Conservation (phyloP, 495 filamentous ascomycete species). For the Daldinia childiae region DNA sequence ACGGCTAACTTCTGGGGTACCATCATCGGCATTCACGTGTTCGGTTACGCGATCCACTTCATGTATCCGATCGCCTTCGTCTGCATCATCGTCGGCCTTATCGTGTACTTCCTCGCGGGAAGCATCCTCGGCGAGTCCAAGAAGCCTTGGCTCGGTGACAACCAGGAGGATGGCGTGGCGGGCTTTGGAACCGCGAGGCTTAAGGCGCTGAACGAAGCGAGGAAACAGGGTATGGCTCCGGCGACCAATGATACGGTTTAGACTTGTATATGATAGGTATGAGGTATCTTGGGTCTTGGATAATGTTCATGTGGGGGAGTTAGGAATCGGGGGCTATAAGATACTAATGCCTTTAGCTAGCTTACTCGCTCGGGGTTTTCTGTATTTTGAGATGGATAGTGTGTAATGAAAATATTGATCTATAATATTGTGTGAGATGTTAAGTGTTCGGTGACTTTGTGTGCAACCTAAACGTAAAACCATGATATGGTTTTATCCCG, state of each 20-base stretch:
- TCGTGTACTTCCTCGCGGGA: slow-evolving; percentile 84
- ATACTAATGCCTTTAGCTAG: slow-evolving; percentile 6
- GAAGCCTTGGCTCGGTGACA: slow-evolving; percentile 92
- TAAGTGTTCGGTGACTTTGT: neutral
- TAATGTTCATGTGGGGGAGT: neutral
- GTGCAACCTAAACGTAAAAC: neutral
- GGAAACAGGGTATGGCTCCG: slow-evolving; percentile 43
- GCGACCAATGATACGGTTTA: slow-evolving; percentile 19
- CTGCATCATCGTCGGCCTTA: slow-evolving; percentile 81
- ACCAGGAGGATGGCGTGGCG: slow-evolving; percentile 81
- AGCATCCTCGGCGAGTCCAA: slow-evolving; percentile 82
- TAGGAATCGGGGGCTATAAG: neutral
- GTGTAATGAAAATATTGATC: neutral
- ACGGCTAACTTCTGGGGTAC: slow-evolving; percentile 98
- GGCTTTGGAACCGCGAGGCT: slow-evolving; percentile 90
- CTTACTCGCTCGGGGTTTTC: neutral
- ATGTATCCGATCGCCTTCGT: slow-evolving; percentile 97
- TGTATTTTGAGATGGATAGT: neutral
- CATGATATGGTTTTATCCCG: neutral
- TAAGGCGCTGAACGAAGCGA: slow-evolving; percentile 70
- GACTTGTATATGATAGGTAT: neutral
- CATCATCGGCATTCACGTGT: slow-evolving; percentile 86
- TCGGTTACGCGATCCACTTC: slow-evolving; percentile 82
- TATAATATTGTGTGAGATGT: neutral
- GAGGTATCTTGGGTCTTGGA: neutral